Base-by-base conservation (phyloP, 331 rosid species). In the Erythrophleum ivorense region DNA sequence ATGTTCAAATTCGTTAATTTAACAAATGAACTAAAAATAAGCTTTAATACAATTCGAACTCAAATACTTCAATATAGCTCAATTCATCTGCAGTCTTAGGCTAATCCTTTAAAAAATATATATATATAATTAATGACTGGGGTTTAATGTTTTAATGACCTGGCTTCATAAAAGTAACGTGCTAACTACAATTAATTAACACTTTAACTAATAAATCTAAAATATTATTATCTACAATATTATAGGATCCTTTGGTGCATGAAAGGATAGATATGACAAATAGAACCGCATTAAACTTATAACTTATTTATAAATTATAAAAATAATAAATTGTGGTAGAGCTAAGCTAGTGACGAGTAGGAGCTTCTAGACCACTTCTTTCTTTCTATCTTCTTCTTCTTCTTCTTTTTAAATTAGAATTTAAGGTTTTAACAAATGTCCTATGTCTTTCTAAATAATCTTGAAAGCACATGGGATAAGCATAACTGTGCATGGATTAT, bases 121-220 rank as follows among this genome's bases (percentile, higher is more conserved):
- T n/a, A n/a, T n/a, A n/a, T 10, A 10, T 3, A 24, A 2, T 29
- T 60, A 21, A 70, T 14, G 4, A 7, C 6, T 3, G 19, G 71
- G 1, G 50, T 66, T 66, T 66, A 46, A 65, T 24, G 48, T 36
- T 45, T n/a, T 1, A 21, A 33, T 43, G 29, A 24, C 29, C 58
- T 46, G 53, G 75, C 57, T 48, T 38, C 77, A 66, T 69, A 43
- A 31, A 78, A 77, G 52, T 78, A 80, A 82, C 84, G 66, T 79
- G 73, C 36, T 78, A 87, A 78, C 86, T 60, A 84, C 75, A 75
- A 79, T 24, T 24, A 24, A 84, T 75, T 59, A 80, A 83, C 89
- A 82, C 83, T 59, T 5, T 15, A 88, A 85, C 91, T 80, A 76
- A 75, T 78, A 71, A 59, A 77, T 50, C 58, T 50, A 71, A 72